Conservation (phyloP, 2,329 filamentous ascomycete genomes). For the Fusarium sulawesiense region DNA sequence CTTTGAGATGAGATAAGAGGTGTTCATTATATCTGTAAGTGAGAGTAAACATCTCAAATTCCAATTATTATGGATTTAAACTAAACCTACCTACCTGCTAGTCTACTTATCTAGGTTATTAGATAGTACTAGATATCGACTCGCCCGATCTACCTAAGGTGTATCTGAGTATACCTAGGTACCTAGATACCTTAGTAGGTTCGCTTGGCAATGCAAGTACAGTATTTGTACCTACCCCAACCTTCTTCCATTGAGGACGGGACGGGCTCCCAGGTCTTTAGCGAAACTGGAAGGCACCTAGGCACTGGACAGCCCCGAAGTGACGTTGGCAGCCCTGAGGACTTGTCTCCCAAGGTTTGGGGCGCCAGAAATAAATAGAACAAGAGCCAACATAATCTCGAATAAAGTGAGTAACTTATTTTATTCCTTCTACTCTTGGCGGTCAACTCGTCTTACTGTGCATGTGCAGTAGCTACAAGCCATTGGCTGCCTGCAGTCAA, state of each 20-base stretch:
- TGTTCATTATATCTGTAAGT: background rate
- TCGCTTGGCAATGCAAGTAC: background rate
- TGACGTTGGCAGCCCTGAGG: background rate
- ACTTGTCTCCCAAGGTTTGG: background rate
- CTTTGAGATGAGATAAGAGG: background rate
- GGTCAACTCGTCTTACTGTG: slow-evolving; percentile 24
- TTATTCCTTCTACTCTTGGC: background rate
- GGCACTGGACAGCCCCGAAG: background rate
- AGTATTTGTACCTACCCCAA: background rate
- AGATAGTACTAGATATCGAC: background rate
- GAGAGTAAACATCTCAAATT: background rate
- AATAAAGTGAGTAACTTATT: background rate
- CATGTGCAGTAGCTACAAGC: slow-evolving; percentile 26
- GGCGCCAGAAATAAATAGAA: background rate
- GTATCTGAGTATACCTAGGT: too few relatives aligned
- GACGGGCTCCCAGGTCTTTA: background rate
- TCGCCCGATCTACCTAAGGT: background rate
- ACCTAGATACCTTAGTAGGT: background rate
- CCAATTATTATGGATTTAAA: background rate
- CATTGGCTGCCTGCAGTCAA: slow-evolving; percentile 45
- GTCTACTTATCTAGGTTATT: too few relatives aligned
- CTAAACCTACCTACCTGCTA: background rate
- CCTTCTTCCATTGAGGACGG: background rate
- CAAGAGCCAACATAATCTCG: background rate
- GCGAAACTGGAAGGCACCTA: background rate